phyloP scores from a whole-genome alignment of 2,329 filamentous ascomycete genomes.

The Sarocladium kiliense region DNA sequence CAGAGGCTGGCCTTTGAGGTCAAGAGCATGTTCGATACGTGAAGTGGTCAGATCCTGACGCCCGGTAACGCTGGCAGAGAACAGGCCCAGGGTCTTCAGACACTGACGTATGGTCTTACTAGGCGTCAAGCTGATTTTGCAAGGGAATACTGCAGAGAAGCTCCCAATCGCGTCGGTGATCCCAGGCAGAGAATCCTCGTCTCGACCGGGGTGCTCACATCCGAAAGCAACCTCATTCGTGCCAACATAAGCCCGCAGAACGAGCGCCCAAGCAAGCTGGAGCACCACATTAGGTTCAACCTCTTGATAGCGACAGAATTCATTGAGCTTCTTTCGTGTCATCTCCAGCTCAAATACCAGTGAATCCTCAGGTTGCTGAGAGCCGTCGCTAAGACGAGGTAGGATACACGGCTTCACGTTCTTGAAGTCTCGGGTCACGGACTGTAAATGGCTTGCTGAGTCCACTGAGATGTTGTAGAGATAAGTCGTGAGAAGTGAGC shows the following conservation, averaged over 20 bases:
- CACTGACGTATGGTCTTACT: conserved; percentile 25
- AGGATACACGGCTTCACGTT: conserved; percentile 39
- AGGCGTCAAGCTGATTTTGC: conserved; percentile 25
- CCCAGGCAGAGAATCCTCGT: conserved; percentile 35
- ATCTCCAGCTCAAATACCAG: conserved; percentile 36
- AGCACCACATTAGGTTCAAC: conserved; percentile 46
- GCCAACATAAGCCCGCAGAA: conserved; percentile 50
- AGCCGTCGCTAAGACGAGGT: conserved; percentile 20
- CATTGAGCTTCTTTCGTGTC: conserved; percentile 32
- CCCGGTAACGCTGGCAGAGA: conserved; percentile 14
- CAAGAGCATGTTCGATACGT: conserved; percentile 41
- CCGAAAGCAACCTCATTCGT: conserved; percentile 51
- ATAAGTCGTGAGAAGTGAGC: conserved; percentile 30
- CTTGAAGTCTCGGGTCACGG: background rate
- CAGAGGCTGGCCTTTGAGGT: conserved; percentile 33
- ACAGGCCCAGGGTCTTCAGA: conserved; percentile 27
- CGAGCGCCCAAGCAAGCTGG: conserved; percentile 54
- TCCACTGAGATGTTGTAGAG: conserved; percentile 17
- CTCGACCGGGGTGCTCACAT: conserved; percentile 39
- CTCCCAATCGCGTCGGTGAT: conserved; percentile 39
- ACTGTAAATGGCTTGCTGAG: conserved; percentile 4
- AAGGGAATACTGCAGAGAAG: conserved; percentile 36
- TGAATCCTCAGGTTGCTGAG: conserved; percentile 14
- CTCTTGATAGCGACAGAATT: conserved; percentile 33
- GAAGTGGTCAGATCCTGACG: conserved; percentile 41